Percentiles rank a stretch among this genome's conserved stretches.
Evolutionary conservation across 805 yeast species (phyloP).

Genomic region (Candida stauntonica): DNA sequence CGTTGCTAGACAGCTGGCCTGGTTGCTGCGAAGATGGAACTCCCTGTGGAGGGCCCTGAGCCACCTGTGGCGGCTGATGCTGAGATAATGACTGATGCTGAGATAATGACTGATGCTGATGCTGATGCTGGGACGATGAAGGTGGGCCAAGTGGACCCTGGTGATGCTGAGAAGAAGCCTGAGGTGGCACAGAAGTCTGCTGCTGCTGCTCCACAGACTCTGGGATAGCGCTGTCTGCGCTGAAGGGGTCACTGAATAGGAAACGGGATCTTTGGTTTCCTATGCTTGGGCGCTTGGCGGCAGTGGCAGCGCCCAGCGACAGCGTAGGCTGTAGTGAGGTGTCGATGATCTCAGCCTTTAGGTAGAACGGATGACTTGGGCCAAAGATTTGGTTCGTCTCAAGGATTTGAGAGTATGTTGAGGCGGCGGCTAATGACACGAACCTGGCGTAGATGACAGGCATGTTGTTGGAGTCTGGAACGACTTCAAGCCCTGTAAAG

Average conservation of each 20-base stretch:
- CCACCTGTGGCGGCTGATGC: no score
- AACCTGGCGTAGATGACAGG: conserved; percentile 43
- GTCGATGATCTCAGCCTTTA: conserved; percentile 39
- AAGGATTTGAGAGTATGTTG: conserved; percentile 37
- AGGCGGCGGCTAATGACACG: conserved; percentile 39
- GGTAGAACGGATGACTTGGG: conserved; percentile 37
- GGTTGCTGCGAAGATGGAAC: no score
- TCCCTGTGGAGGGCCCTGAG: no score
- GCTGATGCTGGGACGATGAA: no score
- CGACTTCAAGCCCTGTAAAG: conserved; percentile 46
- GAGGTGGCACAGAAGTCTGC: no score
- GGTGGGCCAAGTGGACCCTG: no score
- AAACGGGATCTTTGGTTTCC: conserved; percentile 64
- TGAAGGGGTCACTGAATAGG: conserved; percentile 62
- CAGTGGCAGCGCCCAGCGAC: conserved; percentile 25
- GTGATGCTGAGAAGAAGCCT: no score
- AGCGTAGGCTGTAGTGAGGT: conserved; percentile 16
- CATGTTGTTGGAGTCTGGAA: conserved; percentile 30
- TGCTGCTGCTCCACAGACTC: conserved; percentile 19
- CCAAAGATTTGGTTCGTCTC: conserved; percentile 47
- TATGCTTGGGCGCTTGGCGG: conserved; percentile 48
- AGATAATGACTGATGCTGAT: no score
- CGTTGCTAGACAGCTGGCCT: no score
- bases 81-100: no score
- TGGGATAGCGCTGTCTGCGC: conserved; percentile 26